phyloP scores from a whole-genome alignment of 805 yeast species.

The Candida gorgasii region DNA sequence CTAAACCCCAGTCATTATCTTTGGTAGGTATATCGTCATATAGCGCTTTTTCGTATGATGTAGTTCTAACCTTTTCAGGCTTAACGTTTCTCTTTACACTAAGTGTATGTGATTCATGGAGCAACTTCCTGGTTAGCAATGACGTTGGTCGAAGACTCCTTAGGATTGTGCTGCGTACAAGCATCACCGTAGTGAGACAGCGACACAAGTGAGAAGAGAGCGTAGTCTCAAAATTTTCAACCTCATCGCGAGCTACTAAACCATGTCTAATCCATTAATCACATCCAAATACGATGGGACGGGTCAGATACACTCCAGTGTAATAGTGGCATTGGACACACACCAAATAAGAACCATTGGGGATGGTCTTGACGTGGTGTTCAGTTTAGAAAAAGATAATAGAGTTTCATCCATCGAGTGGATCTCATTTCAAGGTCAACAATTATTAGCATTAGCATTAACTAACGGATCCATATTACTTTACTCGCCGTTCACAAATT shows the following conservation, averaged over 20 bases:
- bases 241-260: conserved; percentile 6
- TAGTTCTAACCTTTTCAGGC: background rate
- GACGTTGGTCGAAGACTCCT: background rate
- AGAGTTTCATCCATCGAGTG: conserved; percentile 54
- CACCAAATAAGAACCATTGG: conserved; percentile 67
- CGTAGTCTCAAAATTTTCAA: conserved; percentile 5
- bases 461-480: conserved; percentile 63
- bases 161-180: background rate
- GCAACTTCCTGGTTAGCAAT: too few relatives aligned
- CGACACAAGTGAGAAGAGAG: too few relatives aligned
- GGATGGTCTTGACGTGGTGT: conserved; percentile 46
- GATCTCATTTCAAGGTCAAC: conserved; percentile 42
- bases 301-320: conserved; percentile 65
- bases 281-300: conserved; percentile 60
- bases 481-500: conserved; percentile 67
- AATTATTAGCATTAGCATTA: conserved; percentile 60
- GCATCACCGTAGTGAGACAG: background rate
- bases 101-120: too few relatives aligned
- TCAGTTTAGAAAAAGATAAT: conserved; percentile 52
- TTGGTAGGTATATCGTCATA: background rate
- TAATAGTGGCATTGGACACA: conserved; percentile 65
- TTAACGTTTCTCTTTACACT: too few relatives aligned
- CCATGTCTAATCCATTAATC: conserved; percentile 27
- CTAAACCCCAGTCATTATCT: conserved; percentile 1
- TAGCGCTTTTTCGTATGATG: background rate